Base-by-base conservation (phyloP, 345 rosid species). In the Syzygium aqueum region DNA sequence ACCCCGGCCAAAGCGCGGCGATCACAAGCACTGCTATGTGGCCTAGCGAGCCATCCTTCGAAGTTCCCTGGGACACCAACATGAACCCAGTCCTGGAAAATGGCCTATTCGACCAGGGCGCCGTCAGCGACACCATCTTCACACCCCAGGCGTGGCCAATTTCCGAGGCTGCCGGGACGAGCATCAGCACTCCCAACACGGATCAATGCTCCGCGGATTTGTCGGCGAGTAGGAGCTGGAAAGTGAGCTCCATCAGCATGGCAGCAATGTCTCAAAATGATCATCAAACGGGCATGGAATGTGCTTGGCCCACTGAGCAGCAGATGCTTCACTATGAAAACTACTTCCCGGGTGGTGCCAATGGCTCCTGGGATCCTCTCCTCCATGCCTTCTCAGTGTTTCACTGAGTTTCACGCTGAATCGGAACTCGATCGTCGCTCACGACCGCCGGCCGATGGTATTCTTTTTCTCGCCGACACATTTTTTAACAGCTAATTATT, bases 271-370 rank as follows among this genome's bases (percentile, higher is more conserved):
- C 82, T 25, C 57, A 85, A 49, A 28, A 43, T 28, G 82, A n/a
- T 22, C 40, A 22, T 25, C 78, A 50, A 11, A 15, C 37, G 23
- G 84, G 51, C 19, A 73, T 84, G 84, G 89, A 85, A 25, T 52
- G 83, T 27, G 63, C 86, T 52, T 87, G 89, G 89, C 50, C 84
- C 43, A 54, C 43, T 50, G 86, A 67, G 84, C 89, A 37, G 86
- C 51, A 53, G 85, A 51, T 86, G 40, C 53, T 87, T 53, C 88
- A 87, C 56, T 87, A 40, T 27, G 88, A 50, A 19, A 83, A 51
- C 46, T 49, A 49, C 56, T 37, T 33, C 86, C 67, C 51, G 49
- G 28, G 46, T 49, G 77, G 25, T 8, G 57, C 85, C 15, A 83
- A 22, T 6, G 61, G n/a, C 77, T 51, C 87, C 57, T 87, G 88